Conservation (phyloP, 2,329 filamentous ascomycete species). For the Triangularia setosa region DNA sequence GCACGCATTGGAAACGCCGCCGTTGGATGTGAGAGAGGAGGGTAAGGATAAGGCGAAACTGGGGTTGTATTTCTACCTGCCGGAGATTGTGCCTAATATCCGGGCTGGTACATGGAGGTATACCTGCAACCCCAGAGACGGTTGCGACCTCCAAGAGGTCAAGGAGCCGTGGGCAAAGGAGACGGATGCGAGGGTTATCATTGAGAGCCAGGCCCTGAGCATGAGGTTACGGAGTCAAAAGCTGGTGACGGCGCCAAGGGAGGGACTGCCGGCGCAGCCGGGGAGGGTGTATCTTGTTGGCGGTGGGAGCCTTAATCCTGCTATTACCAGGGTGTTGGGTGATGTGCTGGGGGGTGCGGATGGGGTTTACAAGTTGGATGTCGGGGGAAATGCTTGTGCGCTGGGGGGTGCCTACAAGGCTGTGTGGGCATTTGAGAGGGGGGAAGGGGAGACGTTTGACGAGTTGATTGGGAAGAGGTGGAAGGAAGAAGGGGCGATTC, state of each 20-base stretch:
- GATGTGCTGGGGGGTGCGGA: constrained; percentile 86
- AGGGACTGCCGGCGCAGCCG: constrained; percentile 71
- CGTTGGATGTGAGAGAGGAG: constrained; percentile 58
- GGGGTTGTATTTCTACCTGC: constrained; percentile 91
- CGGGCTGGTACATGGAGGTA: constrained; percentile 83
- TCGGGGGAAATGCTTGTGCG: constrained; percentile 92
- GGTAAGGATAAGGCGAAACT: constrained; percentile 64
- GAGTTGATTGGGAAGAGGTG: constrained; percentile 79
- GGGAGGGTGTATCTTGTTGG: constrained; percentile 91
- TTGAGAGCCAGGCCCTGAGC: constrained; percentile 92
- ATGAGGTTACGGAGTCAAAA: constrained; percentile 79
- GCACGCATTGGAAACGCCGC: constrained; percentile 62
- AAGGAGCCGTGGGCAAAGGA: constrained; percentile 47
- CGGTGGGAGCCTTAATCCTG: constrained; percentile 83
- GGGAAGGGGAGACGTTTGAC: constrained; percentile 72
- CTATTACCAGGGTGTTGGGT: constrained; percentile 79
- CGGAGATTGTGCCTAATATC: constrained; percentile 93
- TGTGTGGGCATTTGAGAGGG: constrained; percentile 80
- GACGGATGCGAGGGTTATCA: constrained; percentile 78
- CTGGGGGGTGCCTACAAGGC: constrained; percentile 94
- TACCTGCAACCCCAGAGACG: constrained; percentile 52
- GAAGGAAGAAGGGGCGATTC: constrained; percentile 78
- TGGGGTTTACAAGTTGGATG: constrained; percentile 88
- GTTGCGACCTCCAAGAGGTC: constrained; percentile 44
- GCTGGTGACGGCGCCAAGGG: constrained; percentile 59